Evolutionary conservation across 805 yeast species (phyloP).

Genomic region (Lachancea nothofagi): DNA sequence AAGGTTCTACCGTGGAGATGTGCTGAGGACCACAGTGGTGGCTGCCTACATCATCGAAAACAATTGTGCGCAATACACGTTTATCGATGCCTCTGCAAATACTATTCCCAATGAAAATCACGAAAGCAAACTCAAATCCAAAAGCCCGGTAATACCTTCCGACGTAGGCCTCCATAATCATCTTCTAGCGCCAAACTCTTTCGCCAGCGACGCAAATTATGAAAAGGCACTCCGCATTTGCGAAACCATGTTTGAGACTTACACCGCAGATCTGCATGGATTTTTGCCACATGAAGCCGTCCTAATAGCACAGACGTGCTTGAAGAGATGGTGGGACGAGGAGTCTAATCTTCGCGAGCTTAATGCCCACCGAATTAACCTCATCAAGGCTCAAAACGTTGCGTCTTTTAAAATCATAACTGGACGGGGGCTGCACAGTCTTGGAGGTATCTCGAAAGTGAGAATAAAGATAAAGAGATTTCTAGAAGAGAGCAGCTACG

Average conservation of each 20-base stretch:
- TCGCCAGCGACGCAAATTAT: conserved; percentile 7
- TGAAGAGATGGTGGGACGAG: conserved; percentile 57
- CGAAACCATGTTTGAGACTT: conserved; percentile 14
- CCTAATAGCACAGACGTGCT: conserved; percentile 31
- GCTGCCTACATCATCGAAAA: conserved; percentile 34
- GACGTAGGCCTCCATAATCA: background rate
- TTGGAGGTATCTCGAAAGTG: conserved; percentile 49
- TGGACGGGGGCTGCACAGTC: conserved; percentile 68
- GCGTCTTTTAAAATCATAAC: conserved; percentile 48
- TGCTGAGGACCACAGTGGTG: conserved; percentile 34
- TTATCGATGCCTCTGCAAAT: conserved; percentile 4
- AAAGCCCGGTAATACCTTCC: background rate
- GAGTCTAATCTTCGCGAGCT: conserved; percentile 44
- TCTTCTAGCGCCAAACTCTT: background rate
- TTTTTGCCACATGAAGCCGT: conserved; percentile 45
- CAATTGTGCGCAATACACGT: conserved; percentile 29
- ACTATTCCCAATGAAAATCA: background rate
- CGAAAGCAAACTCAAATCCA: background rate
- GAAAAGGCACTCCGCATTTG: conserved; percentile 16
- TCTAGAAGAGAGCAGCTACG: conserved; percentile 36
- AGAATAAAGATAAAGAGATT: conserved; percentile 38
- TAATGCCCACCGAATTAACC: conserved; percentile 34
- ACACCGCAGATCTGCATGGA: conserved; percentile 53
- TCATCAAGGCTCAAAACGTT: conserved; percentile 37
- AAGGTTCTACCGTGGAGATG: conserved; percentile 42